phyloP scores from a whole-genome alignment of 768 basidiomycete species.

The Leccinum boreale region DNA sequence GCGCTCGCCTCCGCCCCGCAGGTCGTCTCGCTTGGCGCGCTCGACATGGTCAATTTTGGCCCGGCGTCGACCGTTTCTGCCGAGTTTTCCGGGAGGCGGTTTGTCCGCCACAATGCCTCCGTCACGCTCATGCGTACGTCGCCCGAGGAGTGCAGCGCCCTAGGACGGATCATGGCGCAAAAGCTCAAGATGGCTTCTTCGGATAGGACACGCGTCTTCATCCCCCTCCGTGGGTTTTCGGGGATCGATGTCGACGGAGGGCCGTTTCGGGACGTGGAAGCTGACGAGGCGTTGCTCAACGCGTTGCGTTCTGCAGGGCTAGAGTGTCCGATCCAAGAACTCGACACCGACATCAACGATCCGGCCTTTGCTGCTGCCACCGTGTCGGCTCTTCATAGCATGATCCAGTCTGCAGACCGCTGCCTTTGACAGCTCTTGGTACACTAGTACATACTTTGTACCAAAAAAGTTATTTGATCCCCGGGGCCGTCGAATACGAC shows the following conservation, averaged over 20 bases:
- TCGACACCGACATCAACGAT: conserved; percentile 28
- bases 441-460: not conserved
- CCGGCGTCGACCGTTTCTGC: conserved; percentile 23
- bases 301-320: conserved; percentile 14
- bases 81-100: conserved; percentile 13
- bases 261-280: conserved; percentile 25
- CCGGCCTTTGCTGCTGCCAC: conserved; percentile 18
- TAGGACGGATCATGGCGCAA: conserved; percentile 21
- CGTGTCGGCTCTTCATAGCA: conserved; percentile 16
- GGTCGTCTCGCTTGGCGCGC: conserved; percentile 30
- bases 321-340: conserved; percentile 17
- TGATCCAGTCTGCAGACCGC: conserved; percentile 11
- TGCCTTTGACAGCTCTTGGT: not conserved
- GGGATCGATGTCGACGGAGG: conserved; percentile 21
- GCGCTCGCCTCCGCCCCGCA: conserved; percentile 20
- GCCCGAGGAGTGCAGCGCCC: conserved; percentile 17
- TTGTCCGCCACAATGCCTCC: conserved; percentile 25
- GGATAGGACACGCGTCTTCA: conserved; percentile 18
- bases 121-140: conserved; percentile 33
- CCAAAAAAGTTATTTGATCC: not conserved
- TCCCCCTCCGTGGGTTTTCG: conserved; percentile 28
- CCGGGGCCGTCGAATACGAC: conserved; percentile 10
- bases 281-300: conserved; percentile 20
- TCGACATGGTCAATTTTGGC: conserved; percentile 36
- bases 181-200: conserved; percentile 18